A percentile compares a stretch with the other conserved stretches of the same genome.
Conservation (phyloP, 768 basidiomycete genomes). For the Clitopilus hobsonii region DNA sequence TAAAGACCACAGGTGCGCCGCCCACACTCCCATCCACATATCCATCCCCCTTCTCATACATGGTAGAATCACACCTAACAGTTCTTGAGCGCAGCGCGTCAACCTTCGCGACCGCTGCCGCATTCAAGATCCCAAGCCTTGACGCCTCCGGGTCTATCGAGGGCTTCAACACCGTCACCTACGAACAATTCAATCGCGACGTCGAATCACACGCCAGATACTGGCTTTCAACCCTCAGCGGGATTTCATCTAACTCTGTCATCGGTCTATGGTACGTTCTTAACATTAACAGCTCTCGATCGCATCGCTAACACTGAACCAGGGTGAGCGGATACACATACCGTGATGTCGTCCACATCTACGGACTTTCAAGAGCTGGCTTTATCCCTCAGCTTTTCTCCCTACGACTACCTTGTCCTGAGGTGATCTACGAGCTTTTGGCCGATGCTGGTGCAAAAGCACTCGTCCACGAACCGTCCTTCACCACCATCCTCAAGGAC, state of each 20-base stretch:
- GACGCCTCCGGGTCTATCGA: constrained; percentile 21
- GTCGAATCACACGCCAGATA: constrained; percentile 52
- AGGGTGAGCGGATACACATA: constrained; percentile 66
- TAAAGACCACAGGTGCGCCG: constrained; percentile 7
- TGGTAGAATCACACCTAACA: constrained; percentile 46
- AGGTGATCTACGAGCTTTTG: constrained; percentile 59
- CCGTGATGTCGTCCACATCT: constrained; percentile 56
- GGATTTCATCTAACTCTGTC: constrained; percentile 43
- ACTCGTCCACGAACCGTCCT: constrained; percentile 50
- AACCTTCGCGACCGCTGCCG: constrained; percentile 37
- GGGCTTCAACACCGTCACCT: constrained; percentile 20
- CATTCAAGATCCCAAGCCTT: constrained; percentile 47
- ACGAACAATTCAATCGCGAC: constrained; percentile 44
- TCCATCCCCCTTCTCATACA: constrained; percentile 11
- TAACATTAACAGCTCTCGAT: neutral
- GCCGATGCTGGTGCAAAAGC: constrained; percentile 48
- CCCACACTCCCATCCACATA: constrained; percentile 3
- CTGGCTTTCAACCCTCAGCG: constrained; percentile 44
- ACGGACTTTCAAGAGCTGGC: constrained; percentile 60
- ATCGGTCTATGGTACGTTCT: constrained; percentile 55
- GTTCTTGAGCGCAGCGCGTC: constrained; percentile 45
- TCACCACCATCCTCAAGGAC: constrained; percentile 24
- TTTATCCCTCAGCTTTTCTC: constrained; percentile 66
- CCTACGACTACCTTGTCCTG: constrained; percentile 52
- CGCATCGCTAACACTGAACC: constrained; percentile 8